Evolutionary conservation across 768 basidiomycete species (phyloP), one percentile per base, ranked within the genome.

Genomic region (Boletus reticuloceps): DNA sequence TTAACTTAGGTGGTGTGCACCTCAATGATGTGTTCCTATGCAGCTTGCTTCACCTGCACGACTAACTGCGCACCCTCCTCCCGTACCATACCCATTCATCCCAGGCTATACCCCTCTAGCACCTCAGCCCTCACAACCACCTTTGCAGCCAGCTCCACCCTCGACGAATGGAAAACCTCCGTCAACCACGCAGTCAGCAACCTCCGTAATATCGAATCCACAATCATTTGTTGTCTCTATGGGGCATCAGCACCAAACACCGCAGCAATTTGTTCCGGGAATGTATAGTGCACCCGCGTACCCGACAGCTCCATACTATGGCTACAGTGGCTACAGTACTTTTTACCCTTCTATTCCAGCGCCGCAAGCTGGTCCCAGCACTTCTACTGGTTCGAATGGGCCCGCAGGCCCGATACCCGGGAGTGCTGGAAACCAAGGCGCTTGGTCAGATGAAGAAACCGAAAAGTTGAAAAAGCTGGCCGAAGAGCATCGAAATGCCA

Each of bases 391-490:
- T 47, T 59, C 64, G 32, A 64, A 68, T 62, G 45, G 55, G 57
- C 47, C 63, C 34, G 41, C 47, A 1, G 60, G 53, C 17, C 51
- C 57, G 2, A 53, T 59, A 43, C 60, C 61, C 6, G 67, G 63
- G 40, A 71, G 64, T 31, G 75, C 69, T 20, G 79, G 81, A 55
- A 84, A 83, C 51, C 84, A 86, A 48, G 89, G 88, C 0, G 77
- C 86, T 8, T 92, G 90, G 91, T 81, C 86, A 4, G 86, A 89
- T 8, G 88, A 87, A 55, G 91, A 93, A 65, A 82, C 80, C 0
- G 86, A 88, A 58, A 78, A 82, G 39, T 65, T 93, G 55, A 85
- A 79, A 68, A 82, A 77, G 50, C 65, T 92, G 20, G 84, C 86
- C 0, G 90, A 91, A 58, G 82, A 89, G 50, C 84, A 84, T 64